A percentile compares a stretch with the other conserved stretches of the same genome.
Conservation (phyloP, 2,329 filamentous ascomycete species). For the Fusarium pilosicola region DNA sequence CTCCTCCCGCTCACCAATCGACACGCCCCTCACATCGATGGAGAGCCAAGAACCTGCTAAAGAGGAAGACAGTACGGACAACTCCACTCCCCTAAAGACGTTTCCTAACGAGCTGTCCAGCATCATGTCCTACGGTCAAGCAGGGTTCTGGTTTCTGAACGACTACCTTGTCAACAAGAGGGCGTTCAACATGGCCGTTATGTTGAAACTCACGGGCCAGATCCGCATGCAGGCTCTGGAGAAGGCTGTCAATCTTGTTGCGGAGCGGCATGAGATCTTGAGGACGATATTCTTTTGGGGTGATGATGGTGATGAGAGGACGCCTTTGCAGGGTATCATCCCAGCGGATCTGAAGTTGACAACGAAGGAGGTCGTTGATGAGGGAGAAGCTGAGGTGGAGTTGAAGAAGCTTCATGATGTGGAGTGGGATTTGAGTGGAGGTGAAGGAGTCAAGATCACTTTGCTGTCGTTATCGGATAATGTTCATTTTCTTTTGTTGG, state of each 20-base stretch:
- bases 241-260: background rate
- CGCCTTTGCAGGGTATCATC: background rate
- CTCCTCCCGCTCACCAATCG: background rate
- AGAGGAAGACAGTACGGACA: background rate
- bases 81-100: background rate
- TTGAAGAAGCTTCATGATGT: background rate
- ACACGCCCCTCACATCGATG: background rate
- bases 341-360: background rate
- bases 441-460: background rate
- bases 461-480: background rate
- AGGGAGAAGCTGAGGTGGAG: background rate
- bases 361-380: background rate
- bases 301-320: background rate
- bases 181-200: slow-evolving; percentile 48
- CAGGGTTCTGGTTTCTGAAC: slow-evolving; percentile 54
- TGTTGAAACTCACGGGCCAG: background rate
- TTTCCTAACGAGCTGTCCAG: slow-evolving; percentile 1
- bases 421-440: background rate
- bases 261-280: background rate
- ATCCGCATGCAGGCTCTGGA: background rate
- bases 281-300: background rate
- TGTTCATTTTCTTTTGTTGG: background rate
- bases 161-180: slow-evolving; percentile 41
- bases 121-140: slow-evolving; percentile 53
- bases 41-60: background rate